Conservation (phyloP, 192 early-diverging fungal species). For the Kappamyces sp. region DNA sequence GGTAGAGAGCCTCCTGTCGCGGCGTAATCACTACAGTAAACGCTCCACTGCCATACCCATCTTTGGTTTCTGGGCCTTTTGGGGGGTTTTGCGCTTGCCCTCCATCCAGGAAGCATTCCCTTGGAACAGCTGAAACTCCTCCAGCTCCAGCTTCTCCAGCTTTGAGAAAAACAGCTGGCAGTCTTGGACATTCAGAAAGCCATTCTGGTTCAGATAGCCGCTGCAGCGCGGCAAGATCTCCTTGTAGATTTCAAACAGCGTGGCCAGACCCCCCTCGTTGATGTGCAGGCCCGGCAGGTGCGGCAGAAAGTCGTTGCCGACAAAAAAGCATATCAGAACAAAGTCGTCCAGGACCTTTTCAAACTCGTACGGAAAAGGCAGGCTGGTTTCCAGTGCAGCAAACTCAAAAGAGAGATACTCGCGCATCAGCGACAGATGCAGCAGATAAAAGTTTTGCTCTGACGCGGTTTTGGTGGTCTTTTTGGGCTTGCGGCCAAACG, state of each 20-base stretch:
- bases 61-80: slow-evolving; percentile 22
- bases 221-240: slow-evolving; percentile 62
- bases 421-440: slow-evolving; percentile 71
- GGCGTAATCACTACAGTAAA: slow-evolving; percentile 18
- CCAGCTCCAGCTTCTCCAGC: slow-evolving; percentile 77
- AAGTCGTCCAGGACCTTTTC: slow-evolving; percentile 96
- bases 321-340: slow-evolving; percentile 95
- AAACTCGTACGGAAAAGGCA: slow-evolving; percentile 76
- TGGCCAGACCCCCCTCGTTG: slow-evolving; percentile 87
- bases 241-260: slow-evolving; percentile 87
- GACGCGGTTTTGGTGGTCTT: slow-evolving; percentile 60
- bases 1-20: slow-evolving; percentile 26
- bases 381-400: slow-evolving; percentile 39
- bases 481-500: slow-evolving; percentile 65
- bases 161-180: slow-evolving; percentile 75
- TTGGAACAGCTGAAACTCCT: slow-evolving; percentile 57
- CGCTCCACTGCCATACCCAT: neutral
- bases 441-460: slow-evolving; percentile 52
- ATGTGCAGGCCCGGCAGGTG: slow-evolving; percentile 92
- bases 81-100: slow-evolving; percentile 21
- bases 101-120: slow-evolving; percentile 30
- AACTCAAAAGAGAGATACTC: slow-evolving; percentile 91
- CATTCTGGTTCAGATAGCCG: slow-evolving; percentile 81
- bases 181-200: slow-evolving; percentile 66
- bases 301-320: slow-evolving; percentile 97